Conservation (phyloP, 1,284 basidiomycete species). For the Vanrija pseudolonga region DNA sequence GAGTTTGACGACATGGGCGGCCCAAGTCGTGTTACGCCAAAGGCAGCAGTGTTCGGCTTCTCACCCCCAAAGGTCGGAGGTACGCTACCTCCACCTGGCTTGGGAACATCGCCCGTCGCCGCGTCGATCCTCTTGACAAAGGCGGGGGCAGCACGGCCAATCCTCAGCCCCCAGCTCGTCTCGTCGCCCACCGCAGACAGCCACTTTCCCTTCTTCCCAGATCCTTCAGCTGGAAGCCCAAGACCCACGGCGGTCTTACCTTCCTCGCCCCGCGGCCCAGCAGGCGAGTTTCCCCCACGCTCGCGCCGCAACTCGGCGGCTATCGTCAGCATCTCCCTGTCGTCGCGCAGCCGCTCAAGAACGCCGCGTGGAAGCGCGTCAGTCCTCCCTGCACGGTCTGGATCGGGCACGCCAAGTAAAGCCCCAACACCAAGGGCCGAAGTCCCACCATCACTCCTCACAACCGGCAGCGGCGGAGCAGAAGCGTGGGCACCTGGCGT, state of each 20-base stretch:
- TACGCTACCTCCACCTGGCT: not conserved
- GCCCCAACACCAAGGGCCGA: conserved; percentile 22
- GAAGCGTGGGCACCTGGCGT: conserved; percentile 26
- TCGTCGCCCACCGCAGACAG: not conserved
- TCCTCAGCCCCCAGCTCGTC: conserved; percentile 5
- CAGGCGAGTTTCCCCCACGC: conserved; percentile 11
- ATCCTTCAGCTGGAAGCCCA: not conserved
- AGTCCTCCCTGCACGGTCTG: conserved; percentile 23
- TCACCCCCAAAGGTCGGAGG: not conserved
- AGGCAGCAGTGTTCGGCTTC: not conserved
- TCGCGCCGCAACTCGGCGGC: conserved; percentile 31
- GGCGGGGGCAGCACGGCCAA: conserved; percentile 4
- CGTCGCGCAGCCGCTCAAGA: conserved; percentile 39
- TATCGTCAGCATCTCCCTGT: conserved; percentile 42
- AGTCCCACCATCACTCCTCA: not conserved
- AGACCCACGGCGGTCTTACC: conserved; percentile 10
- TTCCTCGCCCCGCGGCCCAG: conserved; percentile 22
- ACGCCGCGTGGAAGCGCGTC: conserved; percentile 33
- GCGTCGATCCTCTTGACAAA: conserved; percentile 6
- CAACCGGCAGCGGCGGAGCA: conserved; percentile 12
- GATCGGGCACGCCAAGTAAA: conserved; percentile 36
- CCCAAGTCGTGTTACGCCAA: too few species aligned
- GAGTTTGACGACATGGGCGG: conserved; percentile 4
- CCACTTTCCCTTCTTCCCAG: not conserved
- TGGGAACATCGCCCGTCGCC: not conserved